Evolutionary conservation across 2,329 filamentous ascomycete genomes (phyloP).

Genomic region (Penicillium verrucosum): DNA sequence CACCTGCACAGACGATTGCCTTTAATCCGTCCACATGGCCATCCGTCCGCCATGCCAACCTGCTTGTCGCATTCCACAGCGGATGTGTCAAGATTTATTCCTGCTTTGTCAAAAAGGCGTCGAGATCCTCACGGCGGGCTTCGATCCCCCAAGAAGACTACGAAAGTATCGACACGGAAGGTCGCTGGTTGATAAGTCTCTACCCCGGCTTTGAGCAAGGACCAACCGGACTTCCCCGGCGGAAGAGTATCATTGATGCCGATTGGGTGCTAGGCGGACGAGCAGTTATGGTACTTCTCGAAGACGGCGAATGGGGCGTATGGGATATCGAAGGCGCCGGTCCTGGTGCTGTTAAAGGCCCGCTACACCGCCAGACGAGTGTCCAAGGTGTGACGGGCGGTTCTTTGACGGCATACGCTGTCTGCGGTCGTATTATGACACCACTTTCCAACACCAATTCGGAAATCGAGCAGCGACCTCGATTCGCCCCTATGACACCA

Average conservation of each 20-base stretch:
- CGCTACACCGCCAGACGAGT: slow-evolving; percentile 38
- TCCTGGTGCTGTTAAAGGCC: slow-evolving; percentile 40
- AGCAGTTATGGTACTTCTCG: slow-evolving; percentile 45
- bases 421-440: slow-evolving; percentile 40
- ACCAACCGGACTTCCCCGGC: slow-evolving; percentile 28
- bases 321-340: slow-evolving; percentile 49
- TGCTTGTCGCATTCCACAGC: slow-evolving; percentile 55
- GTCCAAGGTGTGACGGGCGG: slow-evolving; percentile 41
- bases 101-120: slow-evolving; percentile 40
- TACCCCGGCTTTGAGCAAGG: slow-evolving; percentile 41
- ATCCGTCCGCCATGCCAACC: slow-evolving; percentile 51
- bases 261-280: slow-evolving; percentile 47
- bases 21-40: slow-evolving; percentile 56
- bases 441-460: slow-evolving; percentile 27
- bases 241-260: slow-evolving; percentile 46
- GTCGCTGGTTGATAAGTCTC: slow-evolving; percentile 46
- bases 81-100: slow-evolving; percentile 59
- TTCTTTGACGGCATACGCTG: slow-evolving; percentile 42
- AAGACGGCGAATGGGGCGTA: slow-evolving; percentile 49
- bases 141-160: slow-evolving; percentile 31
- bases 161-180: slow-evolving; percentile 34
- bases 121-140: slow-evolving; percentile 27
- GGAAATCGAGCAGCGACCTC: slow-evolving; percentile 32
- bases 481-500: slow-evolving; percentile 48
- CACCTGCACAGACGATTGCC: slow-evolving; percentile 49